phyloP scores from a whole-genome alignment of 2,329 filamentous ascomycete species.

The Cytospora chrysosperma region DNA sequence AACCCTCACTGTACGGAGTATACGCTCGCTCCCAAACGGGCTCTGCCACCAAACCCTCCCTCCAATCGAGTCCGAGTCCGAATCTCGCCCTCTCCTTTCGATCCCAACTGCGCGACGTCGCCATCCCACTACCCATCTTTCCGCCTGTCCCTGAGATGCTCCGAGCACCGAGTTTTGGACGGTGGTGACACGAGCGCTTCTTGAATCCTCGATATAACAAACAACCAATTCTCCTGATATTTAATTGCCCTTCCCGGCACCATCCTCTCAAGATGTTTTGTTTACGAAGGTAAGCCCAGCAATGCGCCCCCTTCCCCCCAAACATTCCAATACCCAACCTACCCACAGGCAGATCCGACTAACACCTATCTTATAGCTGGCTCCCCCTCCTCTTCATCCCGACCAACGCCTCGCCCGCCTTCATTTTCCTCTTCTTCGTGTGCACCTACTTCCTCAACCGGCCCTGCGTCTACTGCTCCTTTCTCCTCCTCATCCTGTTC shows the following conservation, averaged over 20 bases:
- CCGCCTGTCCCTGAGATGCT: slow-evolving; percentile 13
- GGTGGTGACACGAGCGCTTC: slow-evolving; percentile 16
- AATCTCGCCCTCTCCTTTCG: background rate
- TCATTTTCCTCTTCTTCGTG: slow-evolving; percentile 85
- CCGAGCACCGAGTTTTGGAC: slow-evolving; percentile 1
- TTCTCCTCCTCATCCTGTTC: slow-evolving; percentile 93
- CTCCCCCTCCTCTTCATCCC: slow-evolving; percentile 86
- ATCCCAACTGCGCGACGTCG: background rate
- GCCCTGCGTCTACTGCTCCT: slow-evolving; percentile 96
- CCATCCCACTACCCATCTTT: background rate
- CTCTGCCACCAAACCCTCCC: background rate
- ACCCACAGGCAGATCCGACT: slow-evolving; percentile 11
- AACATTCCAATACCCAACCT: background rate
- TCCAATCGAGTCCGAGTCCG: background rate
- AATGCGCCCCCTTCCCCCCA: background rate
- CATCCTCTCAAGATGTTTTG: slow-evolving; percentile 56
- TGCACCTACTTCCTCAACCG: slow-evolving; percentile 96
- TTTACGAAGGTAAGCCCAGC: slow-evolving; percentile 56
- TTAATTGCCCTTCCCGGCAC: background rate
- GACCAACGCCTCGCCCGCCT: slow-evolving; percentile 79
- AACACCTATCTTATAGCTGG: slow-evolving; percentile 57
- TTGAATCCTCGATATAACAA: background rate
- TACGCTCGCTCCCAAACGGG: background rate
- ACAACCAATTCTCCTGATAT: background rate
- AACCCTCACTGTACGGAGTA: too few species aligned